Evolutionary conservation across 2,329 filamentous ascomycete species (phyloP), one percentile per base, ranked within the genome.

Genomic region (Alternaria ventricosa): DNA sequence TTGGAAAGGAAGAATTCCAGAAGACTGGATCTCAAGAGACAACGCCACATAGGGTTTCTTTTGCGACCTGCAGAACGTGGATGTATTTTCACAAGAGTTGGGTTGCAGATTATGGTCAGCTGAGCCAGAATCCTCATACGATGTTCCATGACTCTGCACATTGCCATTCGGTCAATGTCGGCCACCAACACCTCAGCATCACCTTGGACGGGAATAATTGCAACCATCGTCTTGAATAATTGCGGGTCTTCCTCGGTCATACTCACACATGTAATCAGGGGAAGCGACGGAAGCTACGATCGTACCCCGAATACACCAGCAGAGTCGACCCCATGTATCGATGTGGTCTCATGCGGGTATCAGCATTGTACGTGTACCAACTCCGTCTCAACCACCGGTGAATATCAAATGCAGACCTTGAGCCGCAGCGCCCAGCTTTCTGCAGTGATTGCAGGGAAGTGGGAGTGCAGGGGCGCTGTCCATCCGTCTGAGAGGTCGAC

Each of bases 221-320:
- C 18, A 18, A 6, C 47, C 30, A n/a, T 15, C 22, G 30, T 59
- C 47, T n/a, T 44, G 53, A 22, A 49, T n/a, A 36, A 53, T 25
- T 44, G 51, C 57, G 51, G 61, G 27, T 43, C 61, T 60, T 53
- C 27, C 22, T 63, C 61, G 61, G 61, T 33, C 27, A 28, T 41
- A 6, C 36, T 13, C 25, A 30, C 23, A 11, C 41, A 22, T 44
- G 27, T 45, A 25, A 20, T 60, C 57, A 63, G 57, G 61, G 61
- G 61, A 28, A 36, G 50, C 43, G 15, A 11, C 30, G 61, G 44
- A 54, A 33, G 25, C 56, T 25, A 45, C 45, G 27, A 44, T n/a
- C 10, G 15, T 27, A 6, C n/a, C 44, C 18, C 25, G 50, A 23
- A 45, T 18, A 15, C 57, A n/a, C 27, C 27, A 46, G 25, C n/a